Evolutionary conservation across 2,329 filamentous ascomycete genomes (phyloP), one percentile per base, ranked within the genome.

Genomic region (Colletotrichum sp.): DNA sequence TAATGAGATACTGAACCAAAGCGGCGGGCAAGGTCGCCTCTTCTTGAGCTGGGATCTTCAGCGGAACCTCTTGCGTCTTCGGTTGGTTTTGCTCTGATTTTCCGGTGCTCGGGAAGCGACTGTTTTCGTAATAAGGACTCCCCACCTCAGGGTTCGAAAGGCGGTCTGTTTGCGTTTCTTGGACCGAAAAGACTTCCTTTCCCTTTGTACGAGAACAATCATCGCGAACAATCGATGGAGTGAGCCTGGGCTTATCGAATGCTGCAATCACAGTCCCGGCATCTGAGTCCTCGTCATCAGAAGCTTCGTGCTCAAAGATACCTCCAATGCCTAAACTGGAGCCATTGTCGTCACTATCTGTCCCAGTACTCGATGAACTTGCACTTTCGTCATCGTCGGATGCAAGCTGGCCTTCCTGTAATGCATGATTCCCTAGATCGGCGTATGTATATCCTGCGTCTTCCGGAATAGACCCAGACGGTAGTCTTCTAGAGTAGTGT

Each of bases 81-180:
- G 10, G 43, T 52, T 0, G 43, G 4, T 21, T 13, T 3, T 24
- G n/a, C 10, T 21, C 43, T 1, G 43, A 21, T 1, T 7, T 52
- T 4, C 2, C 0, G 0, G 43, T 13, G 43, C 43, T 52, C 8
- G 43, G 7, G 10, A 7, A 1, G n/a, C 38, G 12, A 24, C 1
- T 4, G 10, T 52, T 21, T 52, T 1, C 43, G n/a, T 21, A 4
- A 52, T 2, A 21, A 7, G 43, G 0, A 21, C 43, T 52, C 10
- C 10, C 43, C 10, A 13, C 5, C 2, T 52, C n/a, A 13, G n/a
- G 12, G 4, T 24, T 52, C 6, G 43, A 52, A 52, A 52, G 5
- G 2, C 43, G n/a, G 2, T 52, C n/a, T 52, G 43, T 1, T 21
- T 52, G 43, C 43, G 4, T 52, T 52, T 6, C 43, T 52, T 13